Conservation (phyloP, 441 rosid species). For the Arabidopsis lyrata region DNA sequence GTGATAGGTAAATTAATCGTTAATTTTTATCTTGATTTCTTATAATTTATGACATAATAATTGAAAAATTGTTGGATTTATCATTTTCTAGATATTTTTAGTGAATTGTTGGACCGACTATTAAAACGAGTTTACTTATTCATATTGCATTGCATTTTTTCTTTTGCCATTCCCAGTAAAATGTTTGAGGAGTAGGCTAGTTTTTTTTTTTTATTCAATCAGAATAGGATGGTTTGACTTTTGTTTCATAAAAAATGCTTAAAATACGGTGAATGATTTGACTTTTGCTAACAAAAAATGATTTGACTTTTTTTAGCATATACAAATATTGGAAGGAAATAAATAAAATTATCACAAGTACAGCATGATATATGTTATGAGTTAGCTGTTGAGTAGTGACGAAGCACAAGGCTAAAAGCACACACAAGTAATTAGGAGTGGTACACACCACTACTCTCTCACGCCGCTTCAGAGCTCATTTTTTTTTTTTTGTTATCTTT, state of each 20-base stretch:
- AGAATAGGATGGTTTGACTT: slow-evolving; percentile 32
- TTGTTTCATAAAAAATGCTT: not conserved
- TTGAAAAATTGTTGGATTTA: not conserved
- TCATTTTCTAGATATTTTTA: not conserved
- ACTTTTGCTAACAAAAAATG: not conserved
- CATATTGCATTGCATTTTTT: not conserved
- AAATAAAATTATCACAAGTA: slow-evolving; percentile 20
- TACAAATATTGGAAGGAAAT: not conserved
- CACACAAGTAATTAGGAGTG: slow-evolving; percentile 34
- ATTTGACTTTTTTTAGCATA: slow-evolving; percentile 3
- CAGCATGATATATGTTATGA: slow-evolving; percentile 40
- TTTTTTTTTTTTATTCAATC: not conserved
- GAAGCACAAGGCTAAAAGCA: slow-evolving; percentile 25
- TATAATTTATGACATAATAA: not conserved
- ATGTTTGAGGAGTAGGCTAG: not conserved
- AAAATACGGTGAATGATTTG: slow-evolving; percentile 12
- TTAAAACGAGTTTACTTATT: too few species aligned
- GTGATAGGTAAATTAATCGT: not conserved
- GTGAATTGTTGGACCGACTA: not conserved
- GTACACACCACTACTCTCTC: slow-evolving; percentile 42
- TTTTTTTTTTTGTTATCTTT: not conserved
- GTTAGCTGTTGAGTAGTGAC: slow-evolving; percentile 37
- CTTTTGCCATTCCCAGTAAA: not conserved
- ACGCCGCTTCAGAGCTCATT: slow-evolving; percentile 15
- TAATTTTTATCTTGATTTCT: not conserved